Conservation (phyloP, 257 asterid species). For the Plectranthus barbatus region DNA sequence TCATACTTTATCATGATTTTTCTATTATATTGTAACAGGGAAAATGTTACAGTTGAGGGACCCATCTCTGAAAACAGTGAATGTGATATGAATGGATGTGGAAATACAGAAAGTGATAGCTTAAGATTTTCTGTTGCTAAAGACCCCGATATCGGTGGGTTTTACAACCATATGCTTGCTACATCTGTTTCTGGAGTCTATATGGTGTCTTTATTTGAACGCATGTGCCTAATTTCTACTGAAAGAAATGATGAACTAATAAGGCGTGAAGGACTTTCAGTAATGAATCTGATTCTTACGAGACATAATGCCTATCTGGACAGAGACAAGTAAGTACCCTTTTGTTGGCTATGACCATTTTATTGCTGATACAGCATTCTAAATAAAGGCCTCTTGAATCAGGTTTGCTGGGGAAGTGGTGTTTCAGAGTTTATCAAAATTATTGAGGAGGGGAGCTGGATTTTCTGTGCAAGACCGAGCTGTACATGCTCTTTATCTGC, state of each 20-base stretch:
- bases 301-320: constrained; percentile 71
- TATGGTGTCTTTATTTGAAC: constrained; percentile 55
- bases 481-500: constrained; percentile 64
- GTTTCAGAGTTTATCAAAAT: constrained; percentile 48
- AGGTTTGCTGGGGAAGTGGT: constrained; percentile 54
- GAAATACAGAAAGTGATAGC: constrained; percentile 27
- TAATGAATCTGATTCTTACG: constrained; percentile 64
- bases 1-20: constrained; percentile 36
- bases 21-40: constrained; percentile 61
- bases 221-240: constrained; percentile 44
- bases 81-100: constrained; percentile 23
- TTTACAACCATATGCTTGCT: constrained; percentile 18
- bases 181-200: constrained; percentile 36
- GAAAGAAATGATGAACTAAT: constrained; percentile 34
- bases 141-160: constrained; percentile 19
- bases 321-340: constrained; percentile 65
- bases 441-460: constrained; percentile 64
- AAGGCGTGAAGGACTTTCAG: constrained; percentile 56
- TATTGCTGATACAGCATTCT: constrained; percentile 14
- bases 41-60: constrained; percentile 47
- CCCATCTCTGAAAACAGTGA: constrained; percentile 21
- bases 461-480: constrained; percentile 62
- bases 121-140: constrained; percentile 11
- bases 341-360: neutral
- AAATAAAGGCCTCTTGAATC: constrained; percentile 16